phyloP scores from a whole-genome alignment of 1,139 yeast species.

The Geotrichum candidum region DNA sequence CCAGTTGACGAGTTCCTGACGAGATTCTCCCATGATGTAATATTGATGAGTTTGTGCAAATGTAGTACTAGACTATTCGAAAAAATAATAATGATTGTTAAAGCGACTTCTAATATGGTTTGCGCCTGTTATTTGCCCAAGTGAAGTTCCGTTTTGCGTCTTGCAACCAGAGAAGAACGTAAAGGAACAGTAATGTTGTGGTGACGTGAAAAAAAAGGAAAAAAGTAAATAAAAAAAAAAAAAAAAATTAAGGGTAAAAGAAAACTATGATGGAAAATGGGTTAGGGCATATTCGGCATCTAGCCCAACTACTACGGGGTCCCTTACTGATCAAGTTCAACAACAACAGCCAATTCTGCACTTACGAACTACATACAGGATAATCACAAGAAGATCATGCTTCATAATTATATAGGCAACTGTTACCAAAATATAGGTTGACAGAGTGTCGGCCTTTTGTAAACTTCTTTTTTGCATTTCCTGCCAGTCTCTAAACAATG shows the following conservation, averaged over 20 bases:
- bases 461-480: no score
- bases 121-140: not conserved
- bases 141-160: not conserved
- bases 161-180: not conserved
- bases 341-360: not conserved
- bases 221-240: not conserved
- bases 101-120: not conserved
- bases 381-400: no score
- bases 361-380: no score
- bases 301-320: not conserved
- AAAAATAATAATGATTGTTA: not conserved
- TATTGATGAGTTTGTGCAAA: not conserved
- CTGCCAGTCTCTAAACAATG: no score
- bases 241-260: not conserved
- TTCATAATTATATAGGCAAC: no score
- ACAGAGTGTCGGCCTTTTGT: no score
- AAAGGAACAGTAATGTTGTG: not conserved
- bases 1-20: slow-evolving; percentile 84
- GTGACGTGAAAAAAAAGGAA: not conserved
- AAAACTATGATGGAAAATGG: not conserved
- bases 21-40: slow-evolving; percentile 53
- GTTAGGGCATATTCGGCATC: not conserved
- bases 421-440: no score
- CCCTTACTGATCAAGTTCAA: not conserved
- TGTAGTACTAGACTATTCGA: not conserved